phyloP scores from a whole-genome alignment of 257 asterid genomes.

The Solanum bulbocastanum region DNA sequence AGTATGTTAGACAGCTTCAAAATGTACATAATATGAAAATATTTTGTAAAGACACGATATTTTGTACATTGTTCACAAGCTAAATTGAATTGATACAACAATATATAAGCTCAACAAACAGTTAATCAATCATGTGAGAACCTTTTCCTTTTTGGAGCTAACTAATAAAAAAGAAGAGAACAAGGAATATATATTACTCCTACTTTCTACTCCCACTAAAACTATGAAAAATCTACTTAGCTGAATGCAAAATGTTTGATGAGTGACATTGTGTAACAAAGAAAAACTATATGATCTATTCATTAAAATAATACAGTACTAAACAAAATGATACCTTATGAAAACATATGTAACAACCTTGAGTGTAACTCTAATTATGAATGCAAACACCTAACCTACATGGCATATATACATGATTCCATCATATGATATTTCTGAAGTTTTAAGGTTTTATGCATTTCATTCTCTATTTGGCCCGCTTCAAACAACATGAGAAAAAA shows the following conservation, averaged over 20 bases:
- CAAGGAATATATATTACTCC: neutral
- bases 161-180: neutral
- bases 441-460: neutral
- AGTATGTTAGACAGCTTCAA: constrained; percentile 20
- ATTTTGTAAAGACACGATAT: neutral
- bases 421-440: neutral
- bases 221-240: neutral
- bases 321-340: no score
- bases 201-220: neutral
- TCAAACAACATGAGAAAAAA: neutral
- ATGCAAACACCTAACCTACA: neutral
- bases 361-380: neutral
- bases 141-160: neutral
- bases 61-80: neutral
- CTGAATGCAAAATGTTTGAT: neutral
- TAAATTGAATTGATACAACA: neutral
- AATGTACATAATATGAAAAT: constrained; percentile 22
- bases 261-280: neutral
- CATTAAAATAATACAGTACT: no score
- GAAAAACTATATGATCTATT: no score
- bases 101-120: neutral
- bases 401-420: neutral
- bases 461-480: no score
- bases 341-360: no score
- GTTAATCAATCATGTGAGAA: neutral